Percentiles rank a stretch among this genome's conserved stretches.
Evolutionary conservation across 2,329 filamentous ascomycete species (phyloP).

Genomic region (Calonectria henricotiae): DNA sequence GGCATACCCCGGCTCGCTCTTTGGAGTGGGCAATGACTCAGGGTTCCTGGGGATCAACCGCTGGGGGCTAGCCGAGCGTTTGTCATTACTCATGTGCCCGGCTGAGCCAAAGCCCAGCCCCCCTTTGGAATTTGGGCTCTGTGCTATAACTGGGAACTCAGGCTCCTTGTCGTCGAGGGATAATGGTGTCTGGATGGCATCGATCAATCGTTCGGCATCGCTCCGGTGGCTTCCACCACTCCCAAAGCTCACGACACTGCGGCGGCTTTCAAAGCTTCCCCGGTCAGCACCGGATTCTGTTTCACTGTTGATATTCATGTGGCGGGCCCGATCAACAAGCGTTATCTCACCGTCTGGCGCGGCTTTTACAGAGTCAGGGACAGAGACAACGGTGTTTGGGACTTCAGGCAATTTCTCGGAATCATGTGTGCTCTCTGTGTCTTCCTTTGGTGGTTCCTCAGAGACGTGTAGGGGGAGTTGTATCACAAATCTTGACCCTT

Average conservation of each 20-base stretch:
- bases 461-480: conserved; percentile 82
- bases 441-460: conserved; percentile 55
- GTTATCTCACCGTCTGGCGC: conserved; percentile 70
- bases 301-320: conserved; percentile 37
- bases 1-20: conserved; percentile 56
- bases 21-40: conserved; percentile 41
- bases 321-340: conserved; percentile 70
- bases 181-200: conserved; percentile 78
- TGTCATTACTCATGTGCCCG: conserved; percentile 28
- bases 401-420: conserved; percentile 31
- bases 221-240: conserved; percentile 69
- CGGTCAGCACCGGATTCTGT: conserved; percentile 35
- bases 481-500: conserved; percentile 87
- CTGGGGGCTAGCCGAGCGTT: conserved; percentile 41
- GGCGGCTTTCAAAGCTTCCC: conserved; percentile 47
- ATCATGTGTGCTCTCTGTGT: conserved; percentile 26
- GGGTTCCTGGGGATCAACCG: conserved; percentile 35
- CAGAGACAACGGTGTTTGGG: conserved; percentile 41
- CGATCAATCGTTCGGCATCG: conserved; percentile 80
- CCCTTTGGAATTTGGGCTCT: conserved; percentile 37
- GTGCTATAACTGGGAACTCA: conserved; percentile 52
- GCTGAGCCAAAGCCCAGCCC: conserved; percentile 38
- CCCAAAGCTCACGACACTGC: conserved; percentile 61
- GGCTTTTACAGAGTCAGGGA: conserved; percentile 50
- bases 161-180: conserved; percentile 59